Conservation (phyloP, 176 grass and related monocot genomes). For the Bonia amplexicaulis region DNA sequence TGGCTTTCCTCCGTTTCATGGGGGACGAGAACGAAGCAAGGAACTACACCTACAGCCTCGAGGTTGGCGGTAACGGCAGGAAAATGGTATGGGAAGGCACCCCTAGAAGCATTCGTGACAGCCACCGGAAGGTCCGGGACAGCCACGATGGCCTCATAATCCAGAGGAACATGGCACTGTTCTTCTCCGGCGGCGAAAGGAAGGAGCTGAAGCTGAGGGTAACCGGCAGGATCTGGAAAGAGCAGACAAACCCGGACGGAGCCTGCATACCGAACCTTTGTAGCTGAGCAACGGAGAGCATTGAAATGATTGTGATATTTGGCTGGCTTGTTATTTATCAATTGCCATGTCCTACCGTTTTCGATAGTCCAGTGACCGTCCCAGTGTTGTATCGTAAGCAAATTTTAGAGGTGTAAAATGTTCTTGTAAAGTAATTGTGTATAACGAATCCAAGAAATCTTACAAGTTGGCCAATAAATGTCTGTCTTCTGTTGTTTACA, state of each 20-base stretch:
- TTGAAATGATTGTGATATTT: slow-evolving; percentile 36
- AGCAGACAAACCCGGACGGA: slow-evolving; percentile 57
- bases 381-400: slow-evolving; percentile 23
- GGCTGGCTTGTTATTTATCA: slow-evolving; percentile 39
- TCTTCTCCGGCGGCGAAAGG: slow-evolving; percentile 71
- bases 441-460: slow-evolving; percentile 32
- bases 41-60: slow-evolving; percentile 80
- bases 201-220: slow-evolving; percentile 76
- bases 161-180: slow-evolving; percentile 82
- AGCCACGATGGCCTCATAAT: slow-evolving; percentile 88
- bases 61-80: slow-evolving; percentile 68
- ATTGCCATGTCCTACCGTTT: slow-evolving; percentile 23
- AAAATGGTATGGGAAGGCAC: slow-evolving; percentile 89
- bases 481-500: neutral
- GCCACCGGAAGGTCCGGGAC: slow-evolving; percentile 74
- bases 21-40: slow-evolving; percentile 79
- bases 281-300: slow-evolving; percentile 36
- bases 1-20: slow-evolving; percentile 92
- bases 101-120: slow-evolving; percentile 82
- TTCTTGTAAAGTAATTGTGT: slow-evolving; percentile 59
- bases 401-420: slow-evolving; percentile 36
- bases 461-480: slow-evolving; percentile 31
- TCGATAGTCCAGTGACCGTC: slow-evolving; percentile 20
- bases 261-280: slow-evolving; percentile 72
- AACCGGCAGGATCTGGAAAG: slow-evolving; percentile 70